Evolutionary conservation across 768 basidiomycete genomes (phyloP).

Genomic region (Kockovaella imperatae): DNA sequence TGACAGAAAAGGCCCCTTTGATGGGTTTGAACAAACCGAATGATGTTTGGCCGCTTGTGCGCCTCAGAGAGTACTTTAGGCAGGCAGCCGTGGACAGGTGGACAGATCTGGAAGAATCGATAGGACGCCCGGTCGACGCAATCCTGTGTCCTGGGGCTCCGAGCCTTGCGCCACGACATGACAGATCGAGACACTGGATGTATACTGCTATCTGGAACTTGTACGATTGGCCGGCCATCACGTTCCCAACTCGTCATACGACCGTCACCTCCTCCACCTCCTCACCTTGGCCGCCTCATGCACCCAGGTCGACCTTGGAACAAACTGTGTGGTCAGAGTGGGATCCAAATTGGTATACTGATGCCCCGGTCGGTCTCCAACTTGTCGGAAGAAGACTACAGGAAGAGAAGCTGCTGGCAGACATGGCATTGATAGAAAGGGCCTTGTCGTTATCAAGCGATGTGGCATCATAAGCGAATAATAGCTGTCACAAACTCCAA

Average conservation of each 20-base stretch:
- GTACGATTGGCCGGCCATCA: slow-evolving; percentile 8
- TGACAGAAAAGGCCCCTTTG: neutral
- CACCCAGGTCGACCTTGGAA: slow-evolving; percentile 1
- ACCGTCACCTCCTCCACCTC: neutral
- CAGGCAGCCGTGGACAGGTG: no score
- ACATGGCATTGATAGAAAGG: slow-evolving; percentile 4
- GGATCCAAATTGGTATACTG: slow-evolving; percentile 1
- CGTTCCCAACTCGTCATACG: slow-evolving; percentile 6
- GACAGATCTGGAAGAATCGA: neutral
- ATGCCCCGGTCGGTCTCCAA: slow-evolving; percentile 9
- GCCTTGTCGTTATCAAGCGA: slow-evolving; percentile 1
- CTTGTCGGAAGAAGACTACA: slow-evolving; percentile 7
- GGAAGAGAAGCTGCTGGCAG: slow-evolving; percentile 7
- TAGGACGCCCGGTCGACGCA: slow-evolving; percentile 1
- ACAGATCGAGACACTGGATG: slow-evolving; percentile 14
- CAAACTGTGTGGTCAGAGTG: neutral
- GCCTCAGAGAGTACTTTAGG: neutral
- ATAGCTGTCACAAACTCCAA: no score
- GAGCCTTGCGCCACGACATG: slow-evolving; percentile 3
- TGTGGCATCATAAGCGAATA: no score
- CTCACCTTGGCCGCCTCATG: neutral
- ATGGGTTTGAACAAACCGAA: neutral
- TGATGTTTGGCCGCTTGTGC: neutral
- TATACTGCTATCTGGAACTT: slow-evolving; percentile 14
- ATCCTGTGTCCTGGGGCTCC: slow-evolving; percentile 5